Conservation (phyloP, 1,284 basidiomycete genomes). For the Mixia osmundae region DNA sequence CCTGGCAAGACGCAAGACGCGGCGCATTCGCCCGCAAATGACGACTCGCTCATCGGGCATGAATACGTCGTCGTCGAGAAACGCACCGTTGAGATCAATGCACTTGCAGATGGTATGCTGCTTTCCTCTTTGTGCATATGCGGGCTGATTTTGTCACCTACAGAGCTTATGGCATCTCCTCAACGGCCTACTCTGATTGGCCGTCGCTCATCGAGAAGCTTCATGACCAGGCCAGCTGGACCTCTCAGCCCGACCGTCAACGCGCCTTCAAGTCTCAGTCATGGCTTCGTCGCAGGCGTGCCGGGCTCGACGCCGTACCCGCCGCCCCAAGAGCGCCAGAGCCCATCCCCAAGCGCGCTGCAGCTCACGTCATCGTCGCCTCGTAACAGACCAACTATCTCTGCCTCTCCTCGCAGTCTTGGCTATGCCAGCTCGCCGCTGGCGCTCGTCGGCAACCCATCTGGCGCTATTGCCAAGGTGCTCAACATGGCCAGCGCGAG, state of each 20-base stretch:
- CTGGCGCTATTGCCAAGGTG: slow-evolving; percentile 37
- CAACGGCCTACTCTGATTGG: slow-evolving; percentile 20
- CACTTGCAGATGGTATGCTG: slow-evolving; percentile 29
- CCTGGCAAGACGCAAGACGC: slow-evolving; percentile 2
- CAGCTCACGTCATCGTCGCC: slow-evolving; percentile 2
- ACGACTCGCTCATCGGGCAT: slow-evolving; percentile 20
- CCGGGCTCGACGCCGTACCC: slow-evolving; percentile 9
- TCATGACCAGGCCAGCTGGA: slow-evolving; percentile 14
- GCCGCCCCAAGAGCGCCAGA: neutral
- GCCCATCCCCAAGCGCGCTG: neutral
- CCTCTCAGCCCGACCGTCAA: slow-evolving; percentile 15
- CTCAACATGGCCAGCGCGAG: slow-evolving; percentile 74
- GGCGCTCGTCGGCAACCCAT: slow-evolving; percentile 14
- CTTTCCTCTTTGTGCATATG: neutral
- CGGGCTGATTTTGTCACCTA: neutral
- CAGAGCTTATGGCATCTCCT: slow-evolving; percentile 25
- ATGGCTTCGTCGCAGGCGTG: slow-evolving; percentile 8
- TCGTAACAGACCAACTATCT: neutral
- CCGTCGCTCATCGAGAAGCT: slow-evolving; percentile 21
- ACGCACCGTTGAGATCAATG: slow-evolving; percentile 32
- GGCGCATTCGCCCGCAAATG: slow-evolving; percentile 6
- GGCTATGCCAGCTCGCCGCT: slow-evolving; percentile 13
- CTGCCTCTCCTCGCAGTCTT: neutral
- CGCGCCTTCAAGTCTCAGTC: neutral
- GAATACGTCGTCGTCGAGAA: slow-evolving; percentile 36